Percentiles rank a stretch among this genome's conserved stretches.
Conservation (phyloP, 495 filamentous ascomycete species). For the Copromyces sp. region DNA sequence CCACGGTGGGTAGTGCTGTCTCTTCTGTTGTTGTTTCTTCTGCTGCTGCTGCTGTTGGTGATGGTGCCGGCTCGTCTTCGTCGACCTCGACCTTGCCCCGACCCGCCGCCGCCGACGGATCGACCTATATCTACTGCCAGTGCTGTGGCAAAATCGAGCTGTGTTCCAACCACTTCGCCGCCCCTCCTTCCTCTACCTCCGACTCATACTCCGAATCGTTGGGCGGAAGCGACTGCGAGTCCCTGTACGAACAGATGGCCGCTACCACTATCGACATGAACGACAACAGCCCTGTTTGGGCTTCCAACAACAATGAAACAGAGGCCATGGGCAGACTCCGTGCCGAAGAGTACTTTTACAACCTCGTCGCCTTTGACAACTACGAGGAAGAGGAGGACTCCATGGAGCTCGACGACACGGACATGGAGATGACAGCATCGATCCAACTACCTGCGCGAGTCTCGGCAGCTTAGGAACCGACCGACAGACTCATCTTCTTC, state of each 20-base stretch:
- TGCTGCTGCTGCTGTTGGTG: conserved; percentile 21
- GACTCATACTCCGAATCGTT: background rate
- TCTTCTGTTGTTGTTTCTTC: conserved; percentile 12
- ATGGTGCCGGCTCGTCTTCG: conserved; percentile 16
- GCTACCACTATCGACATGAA: background rate
- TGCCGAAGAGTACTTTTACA: conserved; percentile 7
- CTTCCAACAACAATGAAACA: background rate
- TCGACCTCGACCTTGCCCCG: conserved; percentile 2
- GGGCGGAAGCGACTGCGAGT: background rate
- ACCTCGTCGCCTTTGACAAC: background rate
- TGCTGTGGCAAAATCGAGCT: conserved; percentile 9
- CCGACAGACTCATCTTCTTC: background rate
- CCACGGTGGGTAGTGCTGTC: conserved; percentile 69
- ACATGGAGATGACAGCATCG: background rate
- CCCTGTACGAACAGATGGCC: background rate
- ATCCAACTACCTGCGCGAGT: background rate
- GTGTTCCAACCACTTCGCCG: conserved; percentile 7
- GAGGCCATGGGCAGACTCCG: background rate
- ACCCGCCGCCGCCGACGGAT: background rate
- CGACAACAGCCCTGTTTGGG: background rate
- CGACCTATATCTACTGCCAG: conserved; percentile 11
- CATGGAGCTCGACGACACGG: background rate
- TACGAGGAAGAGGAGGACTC: conserved; percentile 5
- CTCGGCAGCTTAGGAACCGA: background rate
- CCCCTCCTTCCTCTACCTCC: background rate